Evolutionary conservation across 176 grass and related monocot genomes (phyloP).

Genomic region (Olyra latifolia): DNA sequence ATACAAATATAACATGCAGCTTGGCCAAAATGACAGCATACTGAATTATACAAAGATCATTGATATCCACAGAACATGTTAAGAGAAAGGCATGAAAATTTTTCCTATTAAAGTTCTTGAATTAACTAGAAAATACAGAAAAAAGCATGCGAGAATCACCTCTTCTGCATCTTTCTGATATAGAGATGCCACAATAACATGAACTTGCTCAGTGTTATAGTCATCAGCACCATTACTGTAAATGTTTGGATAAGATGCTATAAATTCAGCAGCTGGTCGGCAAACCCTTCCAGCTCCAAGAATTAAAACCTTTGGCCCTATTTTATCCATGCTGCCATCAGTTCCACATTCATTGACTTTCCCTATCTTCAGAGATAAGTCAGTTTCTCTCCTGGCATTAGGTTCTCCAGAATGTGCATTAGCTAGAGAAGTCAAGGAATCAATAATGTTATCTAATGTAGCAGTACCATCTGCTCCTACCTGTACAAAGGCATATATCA

Average conservation of each 20-base stretch:
- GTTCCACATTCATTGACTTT: slow-evolving; percentile 53
- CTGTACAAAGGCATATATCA: slow-evolving; percentile 41
- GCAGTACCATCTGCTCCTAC: slow-evolving; percentile 72
- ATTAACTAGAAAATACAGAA: slow-evolving; percentile 9
- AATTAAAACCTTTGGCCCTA: slow-evolving; percentile 70
- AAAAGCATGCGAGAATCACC: slow-evolving; percentile 42
- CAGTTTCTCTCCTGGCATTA: slow-evolving; percentile 39
- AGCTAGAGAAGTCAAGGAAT: slow-evolving; percentile 73
- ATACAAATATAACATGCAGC: background rate
- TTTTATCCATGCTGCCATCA: slow-evolving; percentile 39
- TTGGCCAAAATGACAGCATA: slow-evolving; percentile 16
- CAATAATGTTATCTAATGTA: slow-evolving; percentile 73
- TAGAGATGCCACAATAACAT: slow-evolving; percentile 85
- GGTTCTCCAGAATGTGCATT: slow-evolving; percentile 51
- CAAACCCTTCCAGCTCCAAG: slow-evolving; percentile 95
- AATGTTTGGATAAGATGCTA: slow-evolving; percentile 48
- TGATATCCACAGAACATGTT: background rate
- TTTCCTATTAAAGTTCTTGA: background rate
- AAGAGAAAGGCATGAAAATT: background rate
- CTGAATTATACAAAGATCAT: background rate
- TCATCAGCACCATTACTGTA: slow-evolving; percentile 9
- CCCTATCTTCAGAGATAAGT: slow-evolving; percentile 81
- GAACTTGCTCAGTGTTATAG: slow-evolving; percentile 40
- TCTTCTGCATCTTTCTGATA: slow-evolving; percentile 86
- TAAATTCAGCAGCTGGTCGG: slow-evolving; percentile 80